Evolutionary conservation across 2,329 filamentous ascomycete genomes (phyloP).

Genomic region (Calonectria pteridis): DNA sequence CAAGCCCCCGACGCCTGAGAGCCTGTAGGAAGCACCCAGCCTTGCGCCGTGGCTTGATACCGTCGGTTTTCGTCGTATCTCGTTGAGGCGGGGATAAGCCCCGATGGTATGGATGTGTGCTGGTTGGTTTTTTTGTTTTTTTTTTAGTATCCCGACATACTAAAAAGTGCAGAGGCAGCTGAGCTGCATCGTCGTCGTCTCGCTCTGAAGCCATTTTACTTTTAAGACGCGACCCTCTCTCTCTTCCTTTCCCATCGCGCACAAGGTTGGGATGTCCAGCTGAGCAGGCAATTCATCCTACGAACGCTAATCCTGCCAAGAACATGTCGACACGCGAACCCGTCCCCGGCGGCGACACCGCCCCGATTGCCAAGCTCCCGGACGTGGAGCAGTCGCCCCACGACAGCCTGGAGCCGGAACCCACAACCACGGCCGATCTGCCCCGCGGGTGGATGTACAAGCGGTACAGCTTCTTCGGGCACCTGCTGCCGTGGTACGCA

Average conservation of each 20-base stretch:
- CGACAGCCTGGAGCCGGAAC: not conserved
- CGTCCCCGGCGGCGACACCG: not conserved
- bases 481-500: slow-evolving; percentile 69
- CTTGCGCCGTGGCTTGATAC: slow-evolving; percentile 5
- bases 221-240: not conserved
- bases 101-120: not conserved
- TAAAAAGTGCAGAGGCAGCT: not conserved
- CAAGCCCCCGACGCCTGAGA: not conserved
- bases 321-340: not conserved
- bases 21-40: not conserved
- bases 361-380: not conserved
- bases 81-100: not conserved
- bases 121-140: not conserved
- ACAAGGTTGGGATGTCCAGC: not conserved
- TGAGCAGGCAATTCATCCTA: not conserved
- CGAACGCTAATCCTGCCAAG: not conserved
- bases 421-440: slow-evolving; percentile 24
- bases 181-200: not conserved
- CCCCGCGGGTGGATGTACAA: slow-evolving; percentile 42
- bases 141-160: not conserved
- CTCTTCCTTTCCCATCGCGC: not conserved
- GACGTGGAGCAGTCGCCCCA: not conserved
- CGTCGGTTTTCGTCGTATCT: slow-evolving; percentile 3
- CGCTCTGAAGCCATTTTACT: not conserved
- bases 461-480: slow-evolving; percentile 34